A percentile compares a stretch with the other conserved stretches of the same genome.
These are phyloP conservation scores for Acanthamoeba sp. DNA, from an alignment of 208 protist genomes.

Conservation along the genomic window DNA sequence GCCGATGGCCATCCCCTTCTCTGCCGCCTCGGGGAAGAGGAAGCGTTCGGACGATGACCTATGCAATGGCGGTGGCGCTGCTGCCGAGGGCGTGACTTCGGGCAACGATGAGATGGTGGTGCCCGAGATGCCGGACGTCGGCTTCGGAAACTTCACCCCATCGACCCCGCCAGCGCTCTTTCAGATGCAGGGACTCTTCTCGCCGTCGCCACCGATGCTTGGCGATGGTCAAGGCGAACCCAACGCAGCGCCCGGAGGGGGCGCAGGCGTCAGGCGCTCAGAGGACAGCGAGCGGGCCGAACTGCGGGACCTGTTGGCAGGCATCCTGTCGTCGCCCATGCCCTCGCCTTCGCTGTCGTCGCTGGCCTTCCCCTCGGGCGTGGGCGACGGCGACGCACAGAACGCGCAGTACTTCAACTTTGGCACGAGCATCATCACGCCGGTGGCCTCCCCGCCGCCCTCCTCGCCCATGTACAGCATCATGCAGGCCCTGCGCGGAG, in stretches of 20 bases:
- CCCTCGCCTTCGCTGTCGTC: slow-evolving; percentile 14
- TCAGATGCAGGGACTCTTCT: background rate
- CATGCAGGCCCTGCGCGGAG: background rate
- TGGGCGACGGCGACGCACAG: background rate
- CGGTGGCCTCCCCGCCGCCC: background rate
- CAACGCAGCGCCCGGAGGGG: background rate
- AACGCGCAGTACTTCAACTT: background rate
- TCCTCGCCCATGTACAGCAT: background rate
- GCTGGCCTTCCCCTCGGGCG: background rate
- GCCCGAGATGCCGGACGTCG: background rate
- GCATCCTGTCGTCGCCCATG: slow-evolving; percentile 36
- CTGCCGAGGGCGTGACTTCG: background rate
- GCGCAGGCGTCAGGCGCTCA: background rate
- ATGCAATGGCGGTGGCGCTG: background rate
- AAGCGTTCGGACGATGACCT: background rate
- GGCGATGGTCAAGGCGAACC: too few species aligned
- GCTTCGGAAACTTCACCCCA: background rate
- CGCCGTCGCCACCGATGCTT: background rate
- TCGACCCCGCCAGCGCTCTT: background rate
- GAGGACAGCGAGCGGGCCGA: background rate
- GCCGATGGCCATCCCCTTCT: background rate
- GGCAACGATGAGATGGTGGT: background rate
- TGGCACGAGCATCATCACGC: background rate
- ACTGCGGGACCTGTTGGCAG: slow-evolving; percentile 25
- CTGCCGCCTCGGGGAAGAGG: background rate